Conservation (phyloP, 805 yeast genomes). For the Candida ascalaphidarum region DNA sequence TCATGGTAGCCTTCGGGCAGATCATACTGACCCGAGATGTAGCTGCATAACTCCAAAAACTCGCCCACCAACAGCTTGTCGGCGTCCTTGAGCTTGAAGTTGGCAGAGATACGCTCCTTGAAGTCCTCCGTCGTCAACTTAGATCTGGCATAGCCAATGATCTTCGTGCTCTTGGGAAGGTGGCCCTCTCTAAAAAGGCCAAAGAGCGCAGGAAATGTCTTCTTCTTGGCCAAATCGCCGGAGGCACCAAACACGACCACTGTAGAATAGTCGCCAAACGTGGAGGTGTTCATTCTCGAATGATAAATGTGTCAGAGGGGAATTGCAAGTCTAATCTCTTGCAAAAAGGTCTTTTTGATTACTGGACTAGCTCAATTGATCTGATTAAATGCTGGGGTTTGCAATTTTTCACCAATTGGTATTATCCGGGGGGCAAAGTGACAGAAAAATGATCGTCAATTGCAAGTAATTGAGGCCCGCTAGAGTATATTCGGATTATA, state of each 20-base stretch:
- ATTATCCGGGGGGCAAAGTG: too few relatives aligned
- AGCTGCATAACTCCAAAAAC: slow-evolving; percentile 59
- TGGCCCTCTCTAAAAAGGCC: slow-evolving; percentile 65
- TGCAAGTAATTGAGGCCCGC: too few relatives aligned
- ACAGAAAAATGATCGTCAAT: too few relatives aligned
- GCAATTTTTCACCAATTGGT: too few relatives aligned
- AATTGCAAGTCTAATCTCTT: too few relatives aligned
- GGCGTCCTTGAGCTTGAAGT: slow-evolving; percentile 46
- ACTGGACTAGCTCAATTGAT: too few relatives aligned
- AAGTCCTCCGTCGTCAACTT: slow-evolving; percentile 59
- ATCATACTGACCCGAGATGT: slow-evolving; percentile 77
- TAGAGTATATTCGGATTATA: too few relatives aligned
- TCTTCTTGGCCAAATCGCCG: slow-evolving; percentile 92
- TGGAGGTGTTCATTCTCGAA: too few relatives aligned
- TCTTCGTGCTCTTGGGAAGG: slow-evolving; percentile 59
- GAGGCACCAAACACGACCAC: slow-evolving; percentile 90
- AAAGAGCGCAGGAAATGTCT: slow-evolving; percentile 82
- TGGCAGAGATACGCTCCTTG: slow-evolving; percentile 54
- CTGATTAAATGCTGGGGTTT: too few relatives aligned
- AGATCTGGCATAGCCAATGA: slow-evolving; percentile 91
- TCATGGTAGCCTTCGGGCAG: slow-evolving; percentile 60
- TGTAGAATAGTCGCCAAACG: slow-evolving; percentile 58
- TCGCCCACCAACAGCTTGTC: slow-evolving; percentile 39
- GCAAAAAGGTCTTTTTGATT: too few relatives aligned
- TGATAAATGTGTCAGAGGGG: too few relatives aligned